These are phyloP conservation scores for Pseudogymnoascus sp. DNA, from an alignment of 2,329 filamentous ascomycete species.

Conservation along the genomic window DNA sequence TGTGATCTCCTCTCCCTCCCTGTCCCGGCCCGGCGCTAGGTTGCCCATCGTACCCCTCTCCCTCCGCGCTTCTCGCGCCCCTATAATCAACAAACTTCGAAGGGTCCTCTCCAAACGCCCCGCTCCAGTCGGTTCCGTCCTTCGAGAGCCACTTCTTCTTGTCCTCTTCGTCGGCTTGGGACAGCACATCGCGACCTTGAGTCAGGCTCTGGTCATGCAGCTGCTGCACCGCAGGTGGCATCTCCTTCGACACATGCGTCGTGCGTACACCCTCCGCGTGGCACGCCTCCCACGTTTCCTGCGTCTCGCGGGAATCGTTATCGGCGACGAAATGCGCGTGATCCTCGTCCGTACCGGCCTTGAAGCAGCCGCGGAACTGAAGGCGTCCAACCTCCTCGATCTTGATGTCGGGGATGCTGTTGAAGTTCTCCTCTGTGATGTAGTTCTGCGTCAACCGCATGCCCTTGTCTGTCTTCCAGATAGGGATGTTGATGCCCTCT, in stretches of 20 bases:
- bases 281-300: slow-evolving; percentile 91
- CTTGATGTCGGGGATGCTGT: slow-evolving; percentile 63
- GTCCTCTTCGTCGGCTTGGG: slow-evolving; percentile 62
- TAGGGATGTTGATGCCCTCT: slow-evolving; percentile 73
- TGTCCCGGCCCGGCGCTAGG: background rate
- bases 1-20: background rate
- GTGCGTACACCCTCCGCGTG: slow-evolving; percentile 76
- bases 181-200: slow-evolving; percentile 73
- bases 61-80: slow-evolving; percentile 23
- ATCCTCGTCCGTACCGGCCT: slow-evolving; percentile 79
- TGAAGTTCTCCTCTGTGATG: slow-evolving; percentile 71
- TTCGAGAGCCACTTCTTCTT: slow-evolving; percentile 71
- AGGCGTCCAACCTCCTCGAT: slow-evolving; percentile 75
- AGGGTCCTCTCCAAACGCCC: slow-evolving; percentile 76
- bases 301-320: slow-evolving; percentile 86
- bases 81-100: slow-evolving; percentile 25
- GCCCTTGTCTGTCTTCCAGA: slow-evolving; percentile 75
- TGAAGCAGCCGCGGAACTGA: slow-evolving; percentile 74
- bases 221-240: slow-evolving; percentile 64
- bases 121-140: slow-evolving; percentile 78
- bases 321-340: slow-evolving; percentile 78
- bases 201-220: slow-evolving; percentile 77
- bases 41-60: background rate
- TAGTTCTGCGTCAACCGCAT: slow-evolving; percentile 83
- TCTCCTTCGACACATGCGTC: slow-evolving; percentile 62